Percentiles rank a stretch among this genome's conserved stretches.
Evolutionary conservation across 768 basidiomycete genomes (phyloP).

Genomic region (Pisolithus tinctorius): DNA sequence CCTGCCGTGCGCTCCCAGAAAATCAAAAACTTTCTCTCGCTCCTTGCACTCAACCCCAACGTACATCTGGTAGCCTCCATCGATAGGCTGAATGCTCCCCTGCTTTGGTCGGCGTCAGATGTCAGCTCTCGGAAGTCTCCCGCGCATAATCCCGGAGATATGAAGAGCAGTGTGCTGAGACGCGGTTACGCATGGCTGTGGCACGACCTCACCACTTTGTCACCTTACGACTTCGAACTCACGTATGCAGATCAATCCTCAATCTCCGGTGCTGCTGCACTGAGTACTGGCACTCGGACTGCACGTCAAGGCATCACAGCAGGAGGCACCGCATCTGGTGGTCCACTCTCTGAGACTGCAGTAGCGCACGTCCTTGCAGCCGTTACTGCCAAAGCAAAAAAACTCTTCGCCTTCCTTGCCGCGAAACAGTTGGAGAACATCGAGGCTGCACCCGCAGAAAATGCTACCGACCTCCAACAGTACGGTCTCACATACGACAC

Average conservation of each 20-base stretch:
- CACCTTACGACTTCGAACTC: constrained; percentile 75
- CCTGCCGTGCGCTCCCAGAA: constrained; percentile 58
- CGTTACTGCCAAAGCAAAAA: constrained; percentile 82
- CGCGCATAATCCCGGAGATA: constrained; percentile 11
- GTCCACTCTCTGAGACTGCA: constrained; percentile 64
- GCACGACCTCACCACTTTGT: constrained; percentile 87
- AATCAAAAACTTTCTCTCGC: constrained; percentile 57
- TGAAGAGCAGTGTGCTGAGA: constrained; percentile 13
- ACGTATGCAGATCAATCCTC: constrained; percentile 59
- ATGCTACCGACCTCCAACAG: constrained; percentile 36
- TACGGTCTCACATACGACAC: constrained; percentile 58
- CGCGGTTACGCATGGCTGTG: constrained; percentile 73
- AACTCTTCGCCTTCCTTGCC: constrained; percentile 70
- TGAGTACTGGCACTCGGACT: constrained; percentile 22
- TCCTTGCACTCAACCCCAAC: constrained; percentile 64
- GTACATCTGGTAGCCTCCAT: constrained; percentile 82
- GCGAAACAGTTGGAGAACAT: constrained; percentile 60
- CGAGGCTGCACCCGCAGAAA: constrained; percentile 13
- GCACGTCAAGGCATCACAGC: constrained; percentile 21
- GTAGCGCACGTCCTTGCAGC: constrained; percentile 78
- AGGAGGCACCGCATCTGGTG: constrained; percentile 23
- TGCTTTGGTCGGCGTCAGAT: constrained; percentile 77
- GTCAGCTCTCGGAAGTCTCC: constrained; percentile 43
- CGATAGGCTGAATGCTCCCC: constrained; percentile 79
- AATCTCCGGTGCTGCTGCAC: constrained; percentile 43